Evolutionary conservation across 306 rosid species (phyloP), one percentile per base, ranked within the genome.

Genomic region (Rubus idaeus): DNA sequence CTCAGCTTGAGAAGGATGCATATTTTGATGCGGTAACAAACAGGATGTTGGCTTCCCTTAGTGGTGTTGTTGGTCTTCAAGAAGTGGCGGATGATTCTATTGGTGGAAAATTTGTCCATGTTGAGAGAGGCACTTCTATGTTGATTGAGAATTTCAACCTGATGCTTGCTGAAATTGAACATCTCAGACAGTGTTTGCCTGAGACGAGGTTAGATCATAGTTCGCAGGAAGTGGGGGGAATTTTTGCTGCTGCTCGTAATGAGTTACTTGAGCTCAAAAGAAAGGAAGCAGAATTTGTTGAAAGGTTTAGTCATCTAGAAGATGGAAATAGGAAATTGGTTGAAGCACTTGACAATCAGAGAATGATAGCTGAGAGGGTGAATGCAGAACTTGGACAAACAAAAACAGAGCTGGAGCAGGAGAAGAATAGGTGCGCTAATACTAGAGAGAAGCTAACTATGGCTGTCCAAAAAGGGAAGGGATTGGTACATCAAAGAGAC

Each of bases 401-500:
- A 66, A 95, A 84, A 81, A 68, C 13, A 61, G 97, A 86, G 75
- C 89, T 87, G 80, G 97, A 92, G 90, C 96, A 90, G 83, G 98
- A 95, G 86, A 96, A 84, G 87, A 78, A 37, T 70, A 89, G 86
- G 86, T 79, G 78, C 72, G 73, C 80, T 83, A 91, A 83, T 86
- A 88, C 90, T 56, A 96, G 83, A 91, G 99, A 96, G 81, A 96
- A 96, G 84, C 97, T 96, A 72, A 79, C 89, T 75, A 89, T 92
- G 90, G 99, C 98, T 73, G 97, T 96, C 78, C 90, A 97, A 40
- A 96, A 96, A 83, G 99, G 99, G 60, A 96, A 96, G 87, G 98
- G 94, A 4, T 79, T 96, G 88, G 96, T 96, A 77, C 99, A 96
- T 69, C 97, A 96, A 83, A 88, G 97, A 79, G 96, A 92, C 84